Evolutionary conservation across 2,329 filamentous ascomycete species (phyloP), one percentile per base, ranked within the genome.

Genomic region (Trichocomaceae sp.): DNA sequence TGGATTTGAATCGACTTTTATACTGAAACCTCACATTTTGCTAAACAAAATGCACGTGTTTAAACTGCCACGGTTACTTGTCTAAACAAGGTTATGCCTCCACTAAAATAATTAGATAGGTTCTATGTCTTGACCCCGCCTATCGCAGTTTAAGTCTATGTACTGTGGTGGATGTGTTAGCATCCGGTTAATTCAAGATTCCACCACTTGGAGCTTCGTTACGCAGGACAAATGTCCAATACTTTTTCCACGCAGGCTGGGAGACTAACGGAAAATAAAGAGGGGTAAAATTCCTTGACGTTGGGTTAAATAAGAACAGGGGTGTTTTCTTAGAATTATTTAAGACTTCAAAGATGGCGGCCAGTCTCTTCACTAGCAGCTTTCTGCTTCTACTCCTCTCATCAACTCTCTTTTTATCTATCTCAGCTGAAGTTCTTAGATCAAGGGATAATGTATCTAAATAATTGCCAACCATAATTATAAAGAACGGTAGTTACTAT

Each of bases 401-500:
- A 17, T 47, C 45, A 23, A 20, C 17, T 19, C 37, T 37, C 9
- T n/a, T 53, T 19, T 39, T 33, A 2, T 31, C 44, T 39, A 20
- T 22, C 9, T 53, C 50, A 8, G 42, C 42, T 26, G 50, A 42
- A 31, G 50, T 41, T 3, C 5, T 53, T 3, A 44, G 9, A 12
- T 26, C 20, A 17, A 46, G 50, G 41, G 19, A 47, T 7, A 53
- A 20, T 20, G 50, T 47, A n/a, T 44, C 50, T 17, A 8, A 26
- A n/a, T 42, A n/a, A 22, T 31, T 33, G 1, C 54, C 54, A 13
- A 50, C 50, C 17, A 50, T 50, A 5, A 45, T 19, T n/a, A 12
- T 53, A 1, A 46, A 49, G 20, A 56, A 56, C 9, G 54, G 54
- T 3, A 56, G 44, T 17, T 56, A 56, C 31, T 47, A 52, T 45